Evolutionary conservation across 176 grass and related monocot species (phyloP).

Genomic region (Panicum miliaceum): DNA sequence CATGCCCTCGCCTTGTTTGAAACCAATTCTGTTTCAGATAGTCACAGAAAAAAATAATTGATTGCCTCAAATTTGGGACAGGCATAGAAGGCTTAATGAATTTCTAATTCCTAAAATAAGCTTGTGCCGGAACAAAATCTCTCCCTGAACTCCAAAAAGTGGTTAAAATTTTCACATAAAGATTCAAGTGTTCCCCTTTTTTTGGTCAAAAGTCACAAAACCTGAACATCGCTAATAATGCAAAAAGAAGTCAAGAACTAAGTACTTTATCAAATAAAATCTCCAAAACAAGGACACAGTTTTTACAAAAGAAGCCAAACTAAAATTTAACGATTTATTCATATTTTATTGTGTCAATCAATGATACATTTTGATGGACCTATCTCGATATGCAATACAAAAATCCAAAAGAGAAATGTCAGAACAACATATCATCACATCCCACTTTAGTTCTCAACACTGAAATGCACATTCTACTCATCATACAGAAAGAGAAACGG

Average conservation of each 20-base stretch:
- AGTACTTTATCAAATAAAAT: no score
- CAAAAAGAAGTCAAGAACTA: neutral
- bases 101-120: no score
- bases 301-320: neutral
- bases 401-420: slow-evolving; percentile 17
- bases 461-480: slow-evolving; percentile 37
- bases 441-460: neutral
- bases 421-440: slow-evolving; percentile 12
- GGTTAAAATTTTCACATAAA: neutral
- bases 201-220: neutral
- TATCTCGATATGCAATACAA: slow-evolving; percentile 23
- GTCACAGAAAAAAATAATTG: neutral
- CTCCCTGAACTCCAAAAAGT: neutral
- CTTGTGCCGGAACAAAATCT: neutral
- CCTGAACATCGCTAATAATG: neutral
- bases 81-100: neutral
- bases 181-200: no score
- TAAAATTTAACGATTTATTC: slow-evolving; percentile 29
- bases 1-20: neutral
- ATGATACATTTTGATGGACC: slow-evolving; percentile 46
- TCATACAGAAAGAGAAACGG: slow-evolving; percentile 5
- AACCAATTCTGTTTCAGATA: neutral
- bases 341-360: slow-evolving; percentile 38
- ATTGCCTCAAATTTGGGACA: neutral
- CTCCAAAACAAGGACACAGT: neutral